Evolutionary conservation across 805 yeast species (phyloP), one percentile per base, ranked within the genome.

Genomic region (Candida manassasensis): DNA sequence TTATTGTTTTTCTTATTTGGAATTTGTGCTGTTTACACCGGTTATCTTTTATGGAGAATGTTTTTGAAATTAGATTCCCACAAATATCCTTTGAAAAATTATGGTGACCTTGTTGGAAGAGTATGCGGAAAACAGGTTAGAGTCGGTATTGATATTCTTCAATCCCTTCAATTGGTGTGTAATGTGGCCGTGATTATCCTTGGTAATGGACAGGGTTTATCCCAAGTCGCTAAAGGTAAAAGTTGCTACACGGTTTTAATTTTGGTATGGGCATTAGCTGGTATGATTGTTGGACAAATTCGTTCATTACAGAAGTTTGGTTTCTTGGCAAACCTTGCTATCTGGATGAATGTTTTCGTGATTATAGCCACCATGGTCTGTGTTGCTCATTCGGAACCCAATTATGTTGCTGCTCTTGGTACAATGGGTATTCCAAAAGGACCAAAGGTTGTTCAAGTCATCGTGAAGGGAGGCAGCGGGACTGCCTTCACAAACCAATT

Each of bases 331-430:
- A 67, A 65, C 49, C 38, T 57, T 10, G 71, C 73, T n/a, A 64
- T 69, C 34, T 69, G 71, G 69, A 60, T 63, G 64, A 69, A 67
- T 50, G 53, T 69, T 41, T 59, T 63, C n/a, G 54, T 66, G 26
- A 58, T 66, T 42, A 52, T 69, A 35, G 57, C 63, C 21, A 67
- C 73, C 27, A 69, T 69, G 73, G 62, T 50, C 11, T 68, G 67
- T 32, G 71, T 57, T 15, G 61, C 61, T 5, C 43, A 40, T 29
- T 45, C 40, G 21, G 50, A 42, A 7, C 69, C 70, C 35, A 60
- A 67, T 46, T 63, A 50, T 45, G 13, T 35, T 11, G 54, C 56
- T 24, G 59, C 58, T 3, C 41, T 38, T 27, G 41, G 39, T 19
- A 41, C 47, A 8, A 35, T 13, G 12, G 35, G 33, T 24, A 38